phyloP scores from a whole-genome alignment of 2,329 filamentous ascomycete genomes.

The Exserohilum rostratum region DNA sequence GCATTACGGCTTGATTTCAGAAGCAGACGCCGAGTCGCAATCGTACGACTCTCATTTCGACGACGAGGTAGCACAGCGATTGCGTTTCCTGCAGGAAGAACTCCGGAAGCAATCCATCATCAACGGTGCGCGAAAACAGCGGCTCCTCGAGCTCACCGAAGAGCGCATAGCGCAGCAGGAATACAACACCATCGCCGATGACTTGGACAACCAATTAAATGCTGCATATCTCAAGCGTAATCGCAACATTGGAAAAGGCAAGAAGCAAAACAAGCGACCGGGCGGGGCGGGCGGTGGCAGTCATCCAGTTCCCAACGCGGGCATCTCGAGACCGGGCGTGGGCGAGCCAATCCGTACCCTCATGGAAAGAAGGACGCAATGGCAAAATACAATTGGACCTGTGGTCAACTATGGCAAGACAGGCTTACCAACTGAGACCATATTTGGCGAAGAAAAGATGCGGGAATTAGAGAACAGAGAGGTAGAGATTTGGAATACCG shows the following conservation, averaged over 20 bases:
- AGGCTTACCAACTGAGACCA: constrained; percentile 74
- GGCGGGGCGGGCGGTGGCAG: constrained; percentile 77
- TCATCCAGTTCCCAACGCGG: constrained; percentile 55
- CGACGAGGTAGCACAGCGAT: constrained; percentile 88
- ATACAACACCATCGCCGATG: constrained; percentile 94
- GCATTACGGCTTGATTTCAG: constrained; percentile 85
- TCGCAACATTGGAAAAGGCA: constrained; percentile 89
- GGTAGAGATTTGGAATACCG: constrained; percentile 81
- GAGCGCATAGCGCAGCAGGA: constrained; percentile 96
- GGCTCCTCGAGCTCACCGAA: constrained; percentile 83
- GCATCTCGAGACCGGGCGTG: constrained; percentile 63
- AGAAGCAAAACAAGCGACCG: constrained; percentile 79
- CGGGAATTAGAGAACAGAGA: constrained; percentile 74
- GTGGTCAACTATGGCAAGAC: constrained; percentile 86
- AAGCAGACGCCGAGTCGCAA: constrained; percentile 68
- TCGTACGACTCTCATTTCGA: constrained; percentile 91
- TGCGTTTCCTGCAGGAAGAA: constrained; percentile 82
- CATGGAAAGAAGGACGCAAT: constrained; percentile 88
- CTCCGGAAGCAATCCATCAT: constrained; percentile 82
- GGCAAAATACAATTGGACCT: constrained; percentile 88
- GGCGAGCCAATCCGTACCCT: constrained; percentile 89
- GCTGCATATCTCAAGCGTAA: constrained; percentile 95
- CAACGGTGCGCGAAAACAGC: constrained; percentile 89
- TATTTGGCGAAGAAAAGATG: constrained; percentile 79
- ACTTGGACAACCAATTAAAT: constrained; percentile 93